Evolutionary conservation across 1,284 basidiomycete species (phyloP).

Genomic region (Leccinum solheimii): DNA sequence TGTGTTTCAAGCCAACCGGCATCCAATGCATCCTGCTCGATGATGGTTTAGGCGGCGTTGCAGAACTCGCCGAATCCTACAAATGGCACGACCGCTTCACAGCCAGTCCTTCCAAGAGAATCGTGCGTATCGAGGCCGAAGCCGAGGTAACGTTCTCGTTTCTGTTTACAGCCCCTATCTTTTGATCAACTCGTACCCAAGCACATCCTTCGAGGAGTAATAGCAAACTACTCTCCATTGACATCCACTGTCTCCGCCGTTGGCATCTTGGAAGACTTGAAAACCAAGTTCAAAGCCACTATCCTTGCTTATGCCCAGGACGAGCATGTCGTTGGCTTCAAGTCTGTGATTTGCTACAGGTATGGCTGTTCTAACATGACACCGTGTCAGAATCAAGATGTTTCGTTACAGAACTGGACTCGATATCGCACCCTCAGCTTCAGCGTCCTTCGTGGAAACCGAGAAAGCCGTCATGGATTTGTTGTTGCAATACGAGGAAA

Average conservation of each 20-base stretch:
- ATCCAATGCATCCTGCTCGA: slow-evolving; percentile 71
- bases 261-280: slow-evolving; percentile 37
- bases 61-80: slow-evolving; percentile 50
- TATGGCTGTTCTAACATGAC: background rate
- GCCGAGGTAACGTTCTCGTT: slow-evolving; percentile 53
- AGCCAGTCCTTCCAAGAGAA: slow-evolving; percentile 50
- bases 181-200: slow-evolving; percentile 18
- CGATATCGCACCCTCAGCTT: slow-evolving; percentile 40
- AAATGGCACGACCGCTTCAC: slow-evolving; percentile 65
- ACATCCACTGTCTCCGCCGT: slow-evolving; percentile 22
- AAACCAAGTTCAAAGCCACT: slow-evolving; percentile 31
- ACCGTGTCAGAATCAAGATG: background rate
- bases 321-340: slow-evolving; percentile 63
- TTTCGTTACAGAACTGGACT: slow-evolving; percentile 53
- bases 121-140: slow-evolving; percentile 65
- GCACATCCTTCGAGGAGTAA: slow-evolving; percentile 38
- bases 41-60: slow-evolving; percentile 58
- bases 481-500: slow-evolving; percentile 33
- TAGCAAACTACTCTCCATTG: slow-evolving; percentile 16
- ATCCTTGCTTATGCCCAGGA: slow-evolving; percentile 42
- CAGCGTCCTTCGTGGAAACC: slow-evolving; percentile 28
- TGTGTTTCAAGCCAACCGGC: slow-evolving; percentile 50
- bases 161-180: slow-evolving; percentile 5
- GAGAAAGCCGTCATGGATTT: slow-evolving; percentile 34
- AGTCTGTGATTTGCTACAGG: slow-evolving; percentile 71